phyloP scores from a whole-genome alignment of 148 eudicot genomes.

The Camellia sinensis region DNA sequence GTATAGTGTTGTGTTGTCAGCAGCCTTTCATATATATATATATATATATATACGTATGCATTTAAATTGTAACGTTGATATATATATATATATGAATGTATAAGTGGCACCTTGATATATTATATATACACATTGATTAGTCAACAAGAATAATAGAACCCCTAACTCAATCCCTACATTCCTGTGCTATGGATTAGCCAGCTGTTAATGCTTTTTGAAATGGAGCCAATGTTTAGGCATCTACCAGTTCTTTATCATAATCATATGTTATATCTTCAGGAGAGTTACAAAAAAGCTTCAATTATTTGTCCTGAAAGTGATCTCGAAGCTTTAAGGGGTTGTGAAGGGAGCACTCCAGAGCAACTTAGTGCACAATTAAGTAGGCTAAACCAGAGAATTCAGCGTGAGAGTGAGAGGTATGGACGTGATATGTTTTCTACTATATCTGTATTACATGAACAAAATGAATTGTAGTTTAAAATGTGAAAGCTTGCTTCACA shows the following conservation, averaged over 20 bases:
- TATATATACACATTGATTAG: neutral
- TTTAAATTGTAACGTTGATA: neutral
- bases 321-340: slow-evolving; percentile 70
- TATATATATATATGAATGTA: neutral
- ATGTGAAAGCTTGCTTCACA: slow-evolving; percentile 31
- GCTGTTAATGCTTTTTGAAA: slow-evolving; percentile 4
- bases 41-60: neutral
- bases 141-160: neutral
- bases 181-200: neutral
- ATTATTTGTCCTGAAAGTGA: slow-evolving; percentile 80
- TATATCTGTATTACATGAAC: neutral
- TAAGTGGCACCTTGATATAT: neutral
- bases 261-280: slow-evolving; percentile 41
- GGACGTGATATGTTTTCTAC: slow-evolving; percentile 13
- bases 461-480: neutral
- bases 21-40: neutral
- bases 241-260: neutral
- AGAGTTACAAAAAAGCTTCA: slow-evolving; percentile 65
- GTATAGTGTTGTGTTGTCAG: neutral
- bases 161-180: neutral
- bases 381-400: slow-evolving; percentile 58
- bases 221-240: slow-evolving; percentile 1
- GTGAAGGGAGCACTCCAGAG: slow-evolving; percentile 61
- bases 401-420: slow-evolving; percentile 70
- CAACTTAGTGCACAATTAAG: slow-evolving; percentile 71